These are phyloP conservation scores for Picea sitchensis DNA, from an alignment of 75 land plant genomes.

Conservation along the genomic window DNA sequence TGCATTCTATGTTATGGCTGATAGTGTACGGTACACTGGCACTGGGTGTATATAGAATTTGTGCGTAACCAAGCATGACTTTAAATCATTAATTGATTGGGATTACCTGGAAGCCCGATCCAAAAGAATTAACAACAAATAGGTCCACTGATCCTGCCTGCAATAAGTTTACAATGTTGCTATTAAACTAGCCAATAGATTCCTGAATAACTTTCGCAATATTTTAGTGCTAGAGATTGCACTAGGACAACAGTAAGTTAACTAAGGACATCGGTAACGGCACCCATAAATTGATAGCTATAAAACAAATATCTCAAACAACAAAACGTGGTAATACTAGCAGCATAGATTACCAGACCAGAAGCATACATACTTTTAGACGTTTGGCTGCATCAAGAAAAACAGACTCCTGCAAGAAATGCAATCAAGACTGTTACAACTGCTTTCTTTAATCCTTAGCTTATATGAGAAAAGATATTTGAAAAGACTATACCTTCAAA, in stretches of 20 bases:
- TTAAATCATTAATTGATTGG: not conserved
- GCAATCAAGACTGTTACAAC: not conserved
- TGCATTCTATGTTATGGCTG: not conserved
- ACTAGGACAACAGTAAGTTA: not conserved
- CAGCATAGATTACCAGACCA: not conserved
- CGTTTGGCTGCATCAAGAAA: conserved; percentile 70
- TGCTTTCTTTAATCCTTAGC: not conserved
- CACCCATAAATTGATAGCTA: not conserved
- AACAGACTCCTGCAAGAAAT: conserved; percentile 63
- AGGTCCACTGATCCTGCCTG: conserved; percentile 80
- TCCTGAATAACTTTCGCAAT: not conserved
- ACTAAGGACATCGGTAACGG: not conserved
- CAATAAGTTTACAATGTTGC: not conserved
- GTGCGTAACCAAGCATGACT: not conserved
- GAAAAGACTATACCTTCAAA: conserved; percentile 50
- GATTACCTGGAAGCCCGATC: conserved; percentile 82
- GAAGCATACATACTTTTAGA: conserved; percentile 37
- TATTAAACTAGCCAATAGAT: not conserved
- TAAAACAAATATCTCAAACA: not conserved
- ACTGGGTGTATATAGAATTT: not conserved
- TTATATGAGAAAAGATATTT: not conserved
- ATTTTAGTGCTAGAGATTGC: not conserved
- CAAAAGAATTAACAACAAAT: conserved; percentile 96
- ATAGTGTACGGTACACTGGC: not conserved
- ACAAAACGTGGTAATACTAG: not conserved